These are phyloP conservation scores for Paramyrothecium sp. DNA, from an alignment of 2,329 filamentous ascomycete species.

Conservation along the genomic window DNA sequence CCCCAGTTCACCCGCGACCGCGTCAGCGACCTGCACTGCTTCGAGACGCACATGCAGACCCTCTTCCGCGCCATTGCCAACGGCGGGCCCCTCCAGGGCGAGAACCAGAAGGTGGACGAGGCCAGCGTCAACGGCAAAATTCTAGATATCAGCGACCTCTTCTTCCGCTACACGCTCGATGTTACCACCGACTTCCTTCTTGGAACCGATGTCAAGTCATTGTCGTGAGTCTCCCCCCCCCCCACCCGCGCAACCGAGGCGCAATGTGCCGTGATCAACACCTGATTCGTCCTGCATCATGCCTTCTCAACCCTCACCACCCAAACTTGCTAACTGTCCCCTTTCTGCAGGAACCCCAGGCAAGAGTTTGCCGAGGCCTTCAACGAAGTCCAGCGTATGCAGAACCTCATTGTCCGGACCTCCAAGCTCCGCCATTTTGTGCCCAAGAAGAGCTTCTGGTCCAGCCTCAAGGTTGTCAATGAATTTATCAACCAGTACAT, in stretches of 20 bases:
- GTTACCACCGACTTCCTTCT: conserved; percentile 85
- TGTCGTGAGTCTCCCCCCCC: conserved; percentile 38
- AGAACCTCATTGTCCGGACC: conserved; percentile 64
- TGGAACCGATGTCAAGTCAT: conserved; percentile 67
- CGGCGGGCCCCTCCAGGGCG: conserved; percentile 54
- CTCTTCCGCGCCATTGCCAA: conserved; percentile 69
- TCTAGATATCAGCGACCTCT: conserved; percentile 71
- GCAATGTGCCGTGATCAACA: no score
- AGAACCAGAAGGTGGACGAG: conserved; percentile 63
- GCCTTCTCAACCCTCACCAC: neutral
- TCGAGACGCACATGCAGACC: conserved; percentile 74
- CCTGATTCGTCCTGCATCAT: neutral
- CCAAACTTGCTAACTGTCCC: neutral
- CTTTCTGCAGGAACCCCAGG: conserved; percentile 46
- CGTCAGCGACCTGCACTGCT: conserved; percentile 76
- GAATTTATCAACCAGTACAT: conserved; percentile 77
- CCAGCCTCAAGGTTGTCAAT: conserved; percentile 67
- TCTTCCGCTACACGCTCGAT: conserved; percentile 85
- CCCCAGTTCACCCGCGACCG: conserved; percentile 87
- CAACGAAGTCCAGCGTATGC: conserved; percentile 72
- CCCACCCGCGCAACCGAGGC: neutral
- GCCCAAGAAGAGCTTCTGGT: conserved; percentile 63
- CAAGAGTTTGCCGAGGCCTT: conserved; percentile 80
- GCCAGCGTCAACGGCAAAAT: conserved; percentile 58
- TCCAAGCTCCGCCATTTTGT: conserved; percentile 63